A percentile compares a stretch with the other conserved stretches of the same genome.
Conservation (phyloP, 306 rosid species). For the Ochetophila trinervis region DNA sequence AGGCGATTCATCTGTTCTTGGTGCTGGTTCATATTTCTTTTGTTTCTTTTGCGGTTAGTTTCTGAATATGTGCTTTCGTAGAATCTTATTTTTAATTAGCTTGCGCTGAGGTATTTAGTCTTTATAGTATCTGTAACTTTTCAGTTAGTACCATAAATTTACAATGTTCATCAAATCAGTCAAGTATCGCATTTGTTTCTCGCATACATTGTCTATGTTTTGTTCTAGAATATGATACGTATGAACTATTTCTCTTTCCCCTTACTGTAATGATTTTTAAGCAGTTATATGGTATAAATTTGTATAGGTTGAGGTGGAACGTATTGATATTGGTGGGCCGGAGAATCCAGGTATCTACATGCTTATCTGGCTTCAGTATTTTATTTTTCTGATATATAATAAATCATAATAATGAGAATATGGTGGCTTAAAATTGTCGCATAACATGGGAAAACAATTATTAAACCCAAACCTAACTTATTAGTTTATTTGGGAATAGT, state of each 20-base stretch:
- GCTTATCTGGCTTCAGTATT: slow-evolving; percentile 15
- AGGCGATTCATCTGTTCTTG: not conserved
- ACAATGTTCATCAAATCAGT: not conserved
- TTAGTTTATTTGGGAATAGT: not conserved
- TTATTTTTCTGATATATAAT: not conserved
- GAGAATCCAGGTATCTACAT: slow-evolving; percentile 56
- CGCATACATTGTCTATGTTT: not conserved
- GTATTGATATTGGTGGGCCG: slow-evolving; percentile 71
- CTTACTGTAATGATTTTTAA: not conserved
- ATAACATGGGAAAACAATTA: not conserved
- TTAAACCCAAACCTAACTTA: not conserved
- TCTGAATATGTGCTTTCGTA: not conserved
- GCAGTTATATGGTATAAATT: slow-evolving; percentile 16
- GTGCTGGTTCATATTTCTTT: not conserved
- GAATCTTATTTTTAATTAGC: not conserved
- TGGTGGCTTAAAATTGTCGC: not conserved
- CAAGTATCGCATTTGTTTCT: not conserved
- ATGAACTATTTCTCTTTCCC: not conserved
- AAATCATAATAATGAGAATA: slow-evolving; percentile 9
- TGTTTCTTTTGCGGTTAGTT: not conserved
- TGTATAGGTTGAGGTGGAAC: slow-evolving; percentile 85
- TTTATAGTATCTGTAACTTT: too few relatives aligned
- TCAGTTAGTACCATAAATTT: too few relatives aligned
- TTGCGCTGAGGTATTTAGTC: too few relatives aligned
- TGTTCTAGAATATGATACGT: not conserved